Evolutionary conservation across 345 rosid genomes (phyloP), one percentile per base, ranked within the genome.

Genomic region (Populus alba): DNA sequence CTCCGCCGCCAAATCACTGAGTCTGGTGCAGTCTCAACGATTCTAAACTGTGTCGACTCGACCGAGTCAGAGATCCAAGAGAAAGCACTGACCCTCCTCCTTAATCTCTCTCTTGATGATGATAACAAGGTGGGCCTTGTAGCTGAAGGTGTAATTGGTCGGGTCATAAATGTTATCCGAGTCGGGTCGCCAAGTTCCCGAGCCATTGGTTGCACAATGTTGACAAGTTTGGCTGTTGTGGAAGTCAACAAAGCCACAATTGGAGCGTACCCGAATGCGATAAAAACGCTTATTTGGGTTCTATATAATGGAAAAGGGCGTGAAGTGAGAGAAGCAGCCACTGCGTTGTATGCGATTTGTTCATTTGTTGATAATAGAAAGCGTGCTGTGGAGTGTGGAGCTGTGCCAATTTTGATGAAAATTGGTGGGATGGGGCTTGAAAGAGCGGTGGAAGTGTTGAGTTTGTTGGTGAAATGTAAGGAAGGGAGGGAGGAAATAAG

Each of bases 221-320:
- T 95, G 71, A 95, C 99, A n/a, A 93, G 99, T 71, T 80, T 95
- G 71, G 97, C 99, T 1, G 96, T 93, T 0, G 95, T 97, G 2
- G 98, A 97, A 80, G 99, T 97, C 74, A 97, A 97, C 76, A 97
- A 97, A 79, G 98, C 97, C 9, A 91, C 92, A 3, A 91, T 97
- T 66, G 99, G 99, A 0, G 92, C 90, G 3, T 89, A 89, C 76
- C 97, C 98, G 3, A 83, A 76, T 75, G 98, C 93, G 57, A 90
- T 97, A 71, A 74, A 81, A 49, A 81, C 90, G 13, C 83, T 97
- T 57, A 90, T 94, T n/a, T 67, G 80, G 74, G 88, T 94, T 66
- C 81, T 94, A 6, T 81, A 86, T 37, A 57, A 79, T 45, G 99
- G 98, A 13, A 88, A 86, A 73, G 89, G 82, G 2, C 75, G 98